These are phyloP conservation scores for Cinnamomum micranthum DNA, from an alignment of 164 flowering plant species.

Conservation along the genomic window DNA sequence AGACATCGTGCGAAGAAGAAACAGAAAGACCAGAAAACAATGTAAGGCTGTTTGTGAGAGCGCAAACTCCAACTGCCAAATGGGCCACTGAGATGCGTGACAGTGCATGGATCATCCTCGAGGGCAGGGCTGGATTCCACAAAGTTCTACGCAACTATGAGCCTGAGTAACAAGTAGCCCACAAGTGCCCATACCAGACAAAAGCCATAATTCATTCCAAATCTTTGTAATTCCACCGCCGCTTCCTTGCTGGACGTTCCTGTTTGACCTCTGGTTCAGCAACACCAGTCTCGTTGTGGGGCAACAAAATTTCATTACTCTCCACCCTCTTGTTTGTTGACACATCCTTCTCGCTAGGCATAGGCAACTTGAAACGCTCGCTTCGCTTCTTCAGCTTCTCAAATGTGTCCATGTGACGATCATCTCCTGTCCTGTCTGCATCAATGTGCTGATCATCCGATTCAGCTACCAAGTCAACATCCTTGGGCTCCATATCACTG, in stretches of 20 bases:
- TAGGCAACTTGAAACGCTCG: slow-evolving; percentile 93
- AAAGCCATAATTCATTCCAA: not conserved
- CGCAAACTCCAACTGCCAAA: not conserved
- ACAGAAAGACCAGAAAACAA: not conserved
- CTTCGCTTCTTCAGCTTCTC: slow-evolving; percentile 92
- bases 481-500: slow-evolving; percentile 35
- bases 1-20: slow-evolving; percentile 20
- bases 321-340: slow-evolving; percentile 48
- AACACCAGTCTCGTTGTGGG: slow-evolving; percentile 36
- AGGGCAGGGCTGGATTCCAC: not conserved
- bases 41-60: too few species aligned
- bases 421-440: slow-evolving; percentile 35
- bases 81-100: not conserved
- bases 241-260: slow-evolving; percentile 89
- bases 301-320: slow-evolving; percentile 36
- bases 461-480: slow-evolving; percentile 26
- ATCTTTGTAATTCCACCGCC: slow-evolving; percentile 58
- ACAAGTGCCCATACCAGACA: not conserved
- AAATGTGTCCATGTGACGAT: slow-evolving; percentile 81
- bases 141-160: not conserved
- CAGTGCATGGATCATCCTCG: not conserved
- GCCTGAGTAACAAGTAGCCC: slow-evolving; percentile 8
- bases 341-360: slow-evolving; percentile 86
- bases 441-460: slow-evolving; percentile 13
- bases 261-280: slow-evolving; percentile 58